Conservation (phyloP, 176 grass and related monocot genomes). For the Triticum aestivum region DNA sequence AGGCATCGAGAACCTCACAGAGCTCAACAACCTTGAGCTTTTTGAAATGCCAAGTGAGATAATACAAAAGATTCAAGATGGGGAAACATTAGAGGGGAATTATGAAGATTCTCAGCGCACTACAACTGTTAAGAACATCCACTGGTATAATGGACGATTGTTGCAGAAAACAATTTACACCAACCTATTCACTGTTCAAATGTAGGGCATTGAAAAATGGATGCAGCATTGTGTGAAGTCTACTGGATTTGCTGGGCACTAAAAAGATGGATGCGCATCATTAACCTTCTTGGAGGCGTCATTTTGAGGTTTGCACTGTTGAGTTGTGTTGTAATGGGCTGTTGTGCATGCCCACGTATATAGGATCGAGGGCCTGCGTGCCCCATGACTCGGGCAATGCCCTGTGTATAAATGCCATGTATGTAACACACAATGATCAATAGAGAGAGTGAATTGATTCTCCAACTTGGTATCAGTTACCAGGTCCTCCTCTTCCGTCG, state of each 20-base stretch:
- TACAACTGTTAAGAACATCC: conserved; percentile 18
- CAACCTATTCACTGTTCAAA: neutral
- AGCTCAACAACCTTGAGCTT: conserved; percentile 35
- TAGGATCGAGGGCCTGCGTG: too few species aligned
- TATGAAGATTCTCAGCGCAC: neutral
- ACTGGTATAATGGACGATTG: neutral
- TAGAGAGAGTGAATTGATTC: too few species aligned
- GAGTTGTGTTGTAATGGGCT: too few species aligned
- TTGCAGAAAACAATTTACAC: neutral
- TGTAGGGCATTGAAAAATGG: neutral
- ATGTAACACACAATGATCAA: too few species aligned
- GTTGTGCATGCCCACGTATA: too few species aligned
- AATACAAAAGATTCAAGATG: neutral
- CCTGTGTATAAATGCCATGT: too few species aligned
- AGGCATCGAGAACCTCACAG: conserved; percentile 33
- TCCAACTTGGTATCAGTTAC: too few species aligned
- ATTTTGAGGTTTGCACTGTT: neutral
- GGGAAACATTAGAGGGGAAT: neutral
- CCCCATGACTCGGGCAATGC: too few species aligned
- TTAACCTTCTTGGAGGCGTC: neutral
- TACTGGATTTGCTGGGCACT: neutral
- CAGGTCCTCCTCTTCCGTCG: too few species aligned
- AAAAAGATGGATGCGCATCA: neutral
- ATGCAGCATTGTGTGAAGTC: neutral
- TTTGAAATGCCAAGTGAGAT: conserved; percentile 35